A percentile compares a stretch with the other conserved stretches of the same genome.
These are phyloP conservation scores for Yamadazyma phyllophila DNA, from an alignment of 805 yeast genomes.

Conservation along the genomic window DNA sequence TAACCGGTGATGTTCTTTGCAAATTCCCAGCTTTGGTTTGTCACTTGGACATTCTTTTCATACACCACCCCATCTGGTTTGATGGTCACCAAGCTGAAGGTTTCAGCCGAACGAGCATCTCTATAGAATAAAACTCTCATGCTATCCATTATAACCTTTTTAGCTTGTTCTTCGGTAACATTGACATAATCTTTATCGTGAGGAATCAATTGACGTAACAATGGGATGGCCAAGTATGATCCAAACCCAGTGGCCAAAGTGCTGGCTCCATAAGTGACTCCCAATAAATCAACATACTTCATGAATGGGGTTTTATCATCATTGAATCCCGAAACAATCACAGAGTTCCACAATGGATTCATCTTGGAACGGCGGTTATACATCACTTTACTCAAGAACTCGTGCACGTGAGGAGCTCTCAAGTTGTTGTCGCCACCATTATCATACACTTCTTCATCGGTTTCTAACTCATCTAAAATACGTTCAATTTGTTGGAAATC, in stretches of 20 bases:
- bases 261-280: constrained; percentile 86
- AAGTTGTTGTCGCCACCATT: constrained; percentile 55
- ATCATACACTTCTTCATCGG: constrained; percentile 75
- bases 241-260: constrained; percentile 96
- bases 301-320: constrained; percentile 64
- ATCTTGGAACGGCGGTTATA: constrained; percentile 87
- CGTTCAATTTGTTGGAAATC: constrained; percentile 85
- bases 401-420: constrained; percentile 85
- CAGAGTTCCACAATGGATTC: constrained; percentile 96
- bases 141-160: constrained; percentile 71
- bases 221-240: constrained; percentile 88
- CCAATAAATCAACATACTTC: constrained; percentile 85
- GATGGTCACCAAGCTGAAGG: constrained; percentile 76
- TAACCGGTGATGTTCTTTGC: constrained; percentile 88
- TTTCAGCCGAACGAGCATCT: constrained; percentile 91
- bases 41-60: constrained; percentile 65
- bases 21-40: constrained; percentile 84
- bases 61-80: constrained; percentile 42
- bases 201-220: constrained; percentile 81
- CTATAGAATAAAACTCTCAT: constrained; percentile 95
- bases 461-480: constrained; percentile 71
- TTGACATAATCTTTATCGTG: constrained; percentile 71
- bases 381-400: constrained; percentile 78
- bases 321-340: constrained; percentile 86
- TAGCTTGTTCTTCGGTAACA: constrained; percentile 71